phyloP scores from a whole-genome alignment of 768 basidiomycete species.

The Pluteus cervinus region DNA sequence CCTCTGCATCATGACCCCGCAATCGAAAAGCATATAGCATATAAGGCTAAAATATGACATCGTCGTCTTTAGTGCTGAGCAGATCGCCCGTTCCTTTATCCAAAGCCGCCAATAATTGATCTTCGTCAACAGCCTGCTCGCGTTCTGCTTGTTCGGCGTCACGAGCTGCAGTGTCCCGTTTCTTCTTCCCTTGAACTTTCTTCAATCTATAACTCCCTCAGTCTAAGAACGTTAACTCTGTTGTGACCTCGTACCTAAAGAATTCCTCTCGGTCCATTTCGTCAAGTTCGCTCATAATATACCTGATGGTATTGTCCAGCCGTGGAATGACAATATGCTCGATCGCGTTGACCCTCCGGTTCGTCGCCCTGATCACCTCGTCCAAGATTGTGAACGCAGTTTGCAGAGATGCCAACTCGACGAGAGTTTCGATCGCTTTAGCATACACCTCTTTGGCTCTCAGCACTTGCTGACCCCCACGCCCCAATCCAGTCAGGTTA shows the following conservation, averaged over 20 bases:
- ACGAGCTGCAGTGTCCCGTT: constrained; percentile 60
- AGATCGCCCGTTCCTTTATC: constrained; percentile 47
- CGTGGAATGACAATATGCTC: constrained; percentile 96
- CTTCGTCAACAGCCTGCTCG: constrained; percentile 22
- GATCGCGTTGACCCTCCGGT: constrained; percentile 97
- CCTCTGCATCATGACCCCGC: no score
- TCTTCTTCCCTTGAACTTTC: constrained; percentile 98
- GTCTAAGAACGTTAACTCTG: neutral
- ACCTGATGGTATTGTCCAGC: constrained; percentile 96
- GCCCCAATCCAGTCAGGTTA: constrained; percentile 92
- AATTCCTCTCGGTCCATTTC: constrained; percentile 98
- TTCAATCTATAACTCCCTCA: constrained; percentile 56
- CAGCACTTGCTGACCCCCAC: constrained; percentile 94
- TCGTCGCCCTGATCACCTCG: constrained; percentile 98
- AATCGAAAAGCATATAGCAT: constrained; percentile 6
- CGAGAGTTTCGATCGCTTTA: constrained; percentile 94
- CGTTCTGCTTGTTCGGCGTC: constrained; percentile 21
- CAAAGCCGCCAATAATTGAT: constrained; percentile 18
- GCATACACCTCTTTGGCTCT: constrained; percentile 97
- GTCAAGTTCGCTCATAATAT: constrained; percentile 94
- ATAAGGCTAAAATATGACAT: constrained; percentile 76
- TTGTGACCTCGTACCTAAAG: constrained; percentile 55
- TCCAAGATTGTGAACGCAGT: constrained; percentile 98
- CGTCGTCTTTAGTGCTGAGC: constrained; percentile 82
- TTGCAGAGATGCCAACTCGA: constrained; percentile 94